A percentile compares a stretch with the other conserved stretches of the same genome.
Conservation (phyloP, 495 filamentous ascomycete species). For the Aspergillus egyptiacus region DNA sequence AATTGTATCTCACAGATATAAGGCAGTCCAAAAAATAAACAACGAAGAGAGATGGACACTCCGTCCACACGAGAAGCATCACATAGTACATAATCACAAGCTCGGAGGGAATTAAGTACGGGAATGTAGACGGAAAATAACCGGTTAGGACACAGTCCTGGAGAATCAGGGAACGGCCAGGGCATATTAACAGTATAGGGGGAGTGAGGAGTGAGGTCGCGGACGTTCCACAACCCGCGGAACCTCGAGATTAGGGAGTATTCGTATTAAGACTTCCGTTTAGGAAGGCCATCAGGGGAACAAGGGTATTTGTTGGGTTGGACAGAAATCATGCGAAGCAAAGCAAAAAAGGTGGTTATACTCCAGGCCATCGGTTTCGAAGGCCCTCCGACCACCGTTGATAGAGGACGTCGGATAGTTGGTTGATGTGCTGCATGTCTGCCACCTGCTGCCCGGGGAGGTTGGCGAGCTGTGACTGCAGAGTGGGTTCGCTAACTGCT, state of each 20-base stretch:
- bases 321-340: constrained; percentile 6
- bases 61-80: too few species aligned
- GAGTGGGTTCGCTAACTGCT: constrained; percentile 30
- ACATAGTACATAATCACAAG: constrained; percentile 14
- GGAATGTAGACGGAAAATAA: constrained; percentile 6
- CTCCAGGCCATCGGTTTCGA: constrained; percentile 66
- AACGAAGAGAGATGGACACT: constrained; percentile 15
- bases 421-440: constrained; percentile 87
- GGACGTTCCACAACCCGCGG: too few species aligned
- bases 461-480: constrained; percentile 32
- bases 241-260: not conserved
- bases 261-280: not conserved
- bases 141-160: constrained; percentile 10
- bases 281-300: not conserved
- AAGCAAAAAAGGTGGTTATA: constrained; percentile 24
- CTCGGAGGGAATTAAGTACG: too few species aligned
- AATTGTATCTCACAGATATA: constrained; percentile 14
- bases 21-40: constrained; percentile 13
- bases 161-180: not conserved
- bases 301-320: constrained; percentile 10
- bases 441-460: constrained; percentile 48
- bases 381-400: constrained; percentile 82
- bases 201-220: not conserved
- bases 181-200: not conserved
- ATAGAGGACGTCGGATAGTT: constrained; percentile 86